Base-by-base conservation (phyloP, 148 eudicot species). In the Silene latifolia region DNA sequence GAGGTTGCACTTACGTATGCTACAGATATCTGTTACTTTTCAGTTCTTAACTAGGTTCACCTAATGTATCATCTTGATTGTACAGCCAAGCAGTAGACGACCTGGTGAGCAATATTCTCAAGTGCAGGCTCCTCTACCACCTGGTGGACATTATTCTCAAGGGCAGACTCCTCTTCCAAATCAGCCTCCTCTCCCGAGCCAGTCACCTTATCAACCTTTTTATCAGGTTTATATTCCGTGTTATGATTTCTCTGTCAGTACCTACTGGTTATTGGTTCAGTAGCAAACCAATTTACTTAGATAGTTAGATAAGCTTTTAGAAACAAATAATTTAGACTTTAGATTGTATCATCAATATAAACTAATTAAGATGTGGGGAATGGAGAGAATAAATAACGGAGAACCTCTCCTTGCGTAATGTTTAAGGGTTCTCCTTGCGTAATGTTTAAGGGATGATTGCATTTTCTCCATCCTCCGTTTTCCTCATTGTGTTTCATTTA, bases 161-260 rank as follows among this genome's bases (percentile, higher is more conserved):
- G 97, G 89, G 58, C 98, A 51, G 56, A 14, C 56, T 51, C 18
- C 56, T 15, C 56, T 51, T 15, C 56, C 56, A 51, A 51, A 51
- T 51, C 98, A 88, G 82, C 89, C 84, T 47, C 90, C 88, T 75
- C 85, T 76, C 71, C 82, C 87, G 25, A 88, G 56, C 79, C 97
- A 91, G 82, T 86, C 76, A 25, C 86, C 85, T 35, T 83, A 88
- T 47, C 91, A 86, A 59, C 65, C 93, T 35, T 61, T 82, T 21
- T 94, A 93, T 81, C 94, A 89, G 97, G 97, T 70, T 70, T 11
- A 59, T 53, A 15, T 51, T 20, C 32, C 20, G 53, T 70, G 8
- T 6, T 53, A 25, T 70, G 29, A 15, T 51, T 51, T 14, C 14
- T 48, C 10, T 48, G 56, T 51, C 17, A 4, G 56, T 51, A 51